Evolutionary conservation across 768 basidiomycete genomes (phyloP).

Genomic region (Pulveroboletus sp.): DNA sequence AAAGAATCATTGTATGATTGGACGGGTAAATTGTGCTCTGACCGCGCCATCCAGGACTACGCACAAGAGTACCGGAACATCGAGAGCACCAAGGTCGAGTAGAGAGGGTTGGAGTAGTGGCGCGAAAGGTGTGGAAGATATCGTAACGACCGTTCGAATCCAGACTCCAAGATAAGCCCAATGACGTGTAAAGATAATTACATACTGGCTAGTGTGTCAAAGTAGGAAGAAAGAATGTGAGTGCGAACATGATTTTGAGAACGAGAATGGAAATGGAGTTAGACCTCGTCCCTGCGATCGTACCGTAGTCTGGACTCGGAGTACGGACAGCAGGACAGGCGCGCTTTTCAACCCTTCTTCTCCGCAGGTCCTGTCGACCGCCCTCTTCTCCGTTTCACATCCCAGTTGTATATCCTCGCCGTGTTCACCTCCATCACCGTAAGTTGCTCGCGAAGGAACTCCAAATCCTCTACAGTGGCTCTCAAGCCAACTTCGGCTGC

Average conservation of each 20-base stretch:
- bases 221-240: slow-evolving; percentile 9
- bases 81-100: slow-evolving; percentile 42
- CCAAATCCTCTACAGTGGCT: slow-evolving; percentile 81
- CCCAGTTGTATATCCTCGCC: slow-evolving; percentile 94
- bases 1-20: slow-evolving; percentile 27
- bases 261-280: not conserved
- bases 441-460: slow-evolving; percentile 89
- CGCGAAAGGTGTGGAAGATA: not conserved
- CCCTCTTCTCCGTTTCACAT: slow-evolving; percentile 78
- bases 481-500: slow-evolving; percentile 62
- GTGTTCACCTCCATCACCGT: slow-evolving; percentile 97
- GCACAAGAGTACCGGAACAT: slow-evolving; percentile 87
- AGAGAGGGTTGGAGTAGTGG: not conserved
- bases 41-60: slow-evolving; percentile 88
- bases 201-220: no score
- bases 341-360: slow-evolving; percentile 12
- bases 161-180: slow-evolving; percentile 4
- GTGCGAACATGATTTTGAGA: not conserved
- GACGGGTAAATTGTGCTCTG: slow-evolving; percentile 98
- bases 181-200: no score
- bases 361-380: slow-evolving; percentile 32
- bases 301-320: no score
- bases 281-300: no score
- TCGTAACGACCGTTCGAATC: slow-evolving; percentile 10
- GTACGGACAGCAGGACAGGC: no score